Conservation (phyloP, 768 basidiomycete species). For the Lactarius quietus region DNA sequence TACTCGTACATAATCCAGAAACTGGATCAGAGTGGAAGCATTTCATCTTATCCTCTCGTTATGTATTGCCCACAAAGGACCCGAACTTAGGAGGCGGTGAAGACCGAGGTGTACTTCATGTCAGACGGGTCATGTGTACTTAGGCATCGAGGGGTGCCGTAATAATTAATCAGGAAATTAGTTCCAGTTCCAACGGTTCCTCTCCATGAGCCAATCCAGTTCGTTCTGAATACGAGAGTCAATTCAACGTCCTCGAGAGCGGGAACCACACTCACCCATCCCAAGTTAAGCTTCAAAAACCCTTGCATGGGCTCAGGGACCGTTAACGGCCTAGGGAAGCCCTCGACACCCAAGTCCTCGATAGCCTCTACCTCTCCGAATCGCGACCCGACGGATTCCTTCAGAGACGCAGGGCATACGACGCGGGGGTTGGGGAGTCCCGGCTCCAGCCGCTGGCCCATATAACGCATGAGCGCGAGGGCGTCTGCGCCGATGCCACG, state of each 20-base stretch:
- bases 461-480: constrained; percentile 13
- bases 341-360: constrained; percentile 2
- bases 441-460: constrained; percentile 16
- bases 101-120: not conserved
- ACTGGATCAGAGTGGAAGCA: not conserved
- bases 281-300: constrained; percentile 10
- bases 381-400: constrained; percentile 1
- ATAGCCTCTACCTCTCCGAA: constrained; percentile 13
- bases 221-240: constrained; percentile 1
- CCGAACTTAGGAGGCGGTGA: not conserved
- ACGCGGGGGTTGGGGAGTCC: not conserved
- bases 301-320: constrained; percentile 12
- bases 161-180: not conserved
- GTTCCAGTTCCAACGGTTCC: constrained; percentile 18
- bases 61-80: not conserved
- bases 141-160: no score
- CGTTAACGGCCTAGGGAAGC: constrained; percentile 12
- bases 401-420: constrained; percentile 12
- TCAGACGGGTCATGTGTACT: not conserved
- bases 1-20: constrained; percentile 16
- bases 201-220: constrained; percentile 20
- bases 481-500: constrained; percentile 7
- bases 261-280: not conserved
- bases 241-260: not conserved
- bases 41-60: not conserved